These are phyloP conservation scores for Paraphoma chrysanthemicola DNA, from an alignment of 2,329 filamentous ascomycete genomes.

Conservation along the genomic window DNA sequence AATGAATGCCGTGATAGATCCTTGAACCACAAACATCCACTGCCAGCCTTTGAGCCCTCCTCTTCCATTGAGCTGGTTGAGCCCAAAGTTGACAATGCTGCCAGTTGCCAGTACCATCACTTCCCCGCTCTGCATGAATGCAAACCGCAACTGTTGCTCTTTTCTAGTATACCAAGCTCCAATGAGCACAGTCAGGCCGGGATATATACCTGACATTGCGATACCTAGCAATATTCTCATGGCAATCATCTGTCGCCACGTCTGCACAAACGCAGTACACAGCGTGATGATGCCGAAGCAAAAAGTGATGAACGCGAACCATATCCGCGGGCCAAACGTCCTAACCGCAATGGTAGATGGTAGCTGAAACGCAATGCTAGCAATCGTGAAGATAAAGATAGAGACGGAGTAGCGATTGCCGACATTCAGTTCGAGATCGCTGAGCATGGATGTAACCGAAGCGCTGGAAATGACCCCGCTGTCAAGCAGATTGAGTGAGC, in stretches of 20 bases:
- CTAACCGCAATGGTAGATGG: slow-evolving; percentile 72
- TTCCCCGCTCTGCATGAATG: slow-evolving; percentile 69
- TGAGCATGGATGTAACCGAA: slow-evolving; percentile 71
- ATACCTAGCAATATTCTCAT: slow-evolving; percentile 71
- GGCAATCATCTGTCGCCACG: slow-evolving; percentile 74
- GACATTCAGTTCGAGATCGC: slow-evolving; percentile 65
- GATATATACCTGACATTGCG: slow-evolving; percentile 59
- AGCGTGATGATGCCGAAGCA: slow-evolving; percentile 70
- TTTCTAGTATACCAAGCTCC: slow-evolving; percentile 70
- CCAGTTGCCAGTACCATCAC: slow-evolving; percentile 71
- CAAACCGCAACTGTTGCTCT: slow-evolving; percentile 71
- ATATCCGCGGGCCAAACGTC: slow-evolving; percentile 68
- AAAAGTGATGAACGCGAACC: slow-evolving; percentile 67
- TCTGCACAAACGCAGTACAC: slow-evolving; percentile 71
- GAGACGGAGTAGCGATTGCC: slow-evolving; percentile 72
- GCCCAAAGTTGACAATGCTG: slow-evolving; percentile 70
- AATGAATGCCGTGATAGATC: slow-evolving; percentile 64
- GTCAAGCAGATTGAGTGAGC: slow-evolving; percentile 73
- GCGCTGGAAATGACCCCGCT: slow-evolving; percentile 73
- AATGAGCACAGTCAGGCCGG: slow-evolving; percentile 59
- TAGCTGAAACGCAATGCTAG: slow-evolving; percentile 71
- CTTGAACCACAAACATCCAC: slow-evolving; percentile 74
- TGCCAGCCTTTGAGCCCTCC: slow-evolving; percentile 68
- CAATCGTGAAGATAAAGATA: slow-evolving; percentile 76
- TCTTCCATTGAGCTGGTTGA: slow-evolving; percentile 68